phyloP scores from a whole-genome alignment of 441 rosid genomes.

The Melastoma candidum region DNA sequence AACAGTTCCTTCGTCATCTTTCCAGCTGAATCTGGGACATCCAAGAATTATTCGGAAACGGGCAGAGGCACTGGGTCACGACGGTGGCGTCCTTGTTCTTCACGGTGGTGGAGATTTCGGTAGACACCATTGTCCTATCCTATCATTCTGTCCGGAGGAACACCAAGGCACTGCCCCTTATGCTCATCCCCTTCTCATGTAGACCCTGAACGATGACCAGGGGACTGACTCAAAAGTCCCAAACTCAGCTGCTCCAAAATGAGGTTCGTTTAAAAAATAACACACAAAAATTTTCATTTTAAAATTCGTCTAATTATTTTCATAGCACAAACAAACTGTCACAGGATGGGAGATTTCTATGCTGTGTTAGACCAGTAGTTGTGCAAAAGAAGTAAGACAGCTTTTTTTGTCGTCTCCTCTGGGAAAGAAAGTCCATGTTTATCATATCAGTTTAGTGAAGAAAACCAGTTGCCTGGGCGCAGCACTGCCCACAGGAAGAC shows the following conservation, averaged over 20 bases:
- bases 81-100: constrained; percentile 92
- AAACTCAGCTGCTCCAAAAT: background rate
- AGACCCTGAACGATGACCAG: constrained; percentile 71
- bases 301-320: too few relatives aligned
- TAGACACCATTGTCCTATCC: constrained; percentile 66
- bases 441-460: too few relatives aligned
- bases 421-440: too few relatives aligned
- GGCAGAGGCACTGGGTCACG: constrained; percentile 52
- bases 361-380: too few relatives aligned
- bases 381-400: too few relatives aligned
- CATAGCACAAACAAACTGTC: too few relatives aligned
- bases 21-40: background rate
- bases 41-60: background rate
- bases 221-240: constrained; percentile 74
- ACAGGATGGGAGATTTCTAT: too few relatives aligned
- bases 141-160: constrained; percentile 97
- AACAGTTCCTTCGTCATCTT: background rate
- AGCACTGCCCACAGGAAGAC: too few relatives aligned
- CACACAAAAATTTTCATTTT: too few relatives aligned
- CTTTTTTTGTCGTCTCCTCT: too few relatives aligned
- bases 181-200: constrained; percentile 87
- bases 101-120: constrained; percentile 93
- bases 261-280: too few relatives aligned
- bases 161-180: constrained; percentile 94
- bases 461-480: too few relatives aligned